Conservation (phyloP, 345 rosid genomes). For the Jatropha curcas region DNA sequence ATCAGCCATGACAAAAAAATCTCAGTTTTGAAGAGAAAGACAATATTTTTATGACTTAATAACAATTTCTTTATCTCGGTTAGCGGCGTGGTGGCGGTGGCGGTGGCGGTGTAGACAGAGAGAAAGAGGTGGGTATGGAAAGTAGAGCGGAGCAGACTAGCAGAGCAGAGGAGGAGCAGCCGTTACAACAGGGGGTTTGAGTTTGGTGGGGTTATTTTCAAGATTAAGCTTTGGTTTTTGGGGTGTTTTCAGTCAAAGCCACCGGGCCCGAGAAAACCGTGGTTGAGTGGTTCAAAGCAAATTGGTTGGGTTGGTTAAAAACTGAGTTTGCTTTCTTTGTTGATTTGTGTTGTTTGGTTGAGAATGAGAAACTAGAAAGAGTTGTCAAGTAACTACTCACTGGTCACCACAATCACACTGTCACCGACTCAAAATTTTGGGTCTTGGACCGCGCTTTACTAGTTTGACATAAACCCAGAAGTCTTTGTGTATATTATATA, state of each 20-base stretch:
- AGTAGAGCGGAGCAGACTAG: too few species aligned
- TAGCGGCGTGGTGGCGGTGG: neutral
- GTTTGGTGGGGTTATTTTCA: conserved; percentile 18
- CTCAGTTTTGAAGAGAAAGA: neutral
- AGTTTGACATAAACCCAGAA: neutral
- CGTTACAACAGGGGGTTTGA: conserved; percentile 9
- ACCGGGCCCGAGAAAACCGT: conserved; percentile 83
- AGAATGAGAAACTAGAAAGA: neutral
- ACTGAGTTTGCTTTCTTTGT: neutral
- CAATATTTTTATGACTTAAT: too few species aligned
- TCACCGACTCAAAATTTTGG: neutral
- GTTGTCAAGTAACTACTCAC: neutral
- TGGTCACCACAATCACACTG: too few species aligned
- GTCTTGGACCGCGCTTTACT: neutral
- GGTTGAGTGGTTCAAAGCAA: conserved; percentile 63
- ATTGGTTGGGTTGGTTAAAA: conserved; percentile 4
- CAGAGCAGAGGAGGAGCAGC: conserved; percentile 10
- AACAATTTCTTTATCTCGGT: neutral
- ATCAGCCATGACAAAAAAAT: conserved; percentile 42
- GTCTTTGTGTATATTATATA: too few species aligned
- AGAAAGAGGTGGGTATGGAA: too few species aligned
- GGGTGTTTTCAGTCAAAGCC: conserved; percentile 58
- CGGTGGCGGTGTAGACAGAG: neutral
- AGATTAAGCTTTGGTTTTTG: conserved; percentile 39
- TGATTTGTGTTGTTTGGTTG: neutral